These are phyloP conservation scores for Penicillium psychrofluorescens DNA, from an alignment of 495 filamentous ascomycete species.

Conservation along the genomic window DNA sequence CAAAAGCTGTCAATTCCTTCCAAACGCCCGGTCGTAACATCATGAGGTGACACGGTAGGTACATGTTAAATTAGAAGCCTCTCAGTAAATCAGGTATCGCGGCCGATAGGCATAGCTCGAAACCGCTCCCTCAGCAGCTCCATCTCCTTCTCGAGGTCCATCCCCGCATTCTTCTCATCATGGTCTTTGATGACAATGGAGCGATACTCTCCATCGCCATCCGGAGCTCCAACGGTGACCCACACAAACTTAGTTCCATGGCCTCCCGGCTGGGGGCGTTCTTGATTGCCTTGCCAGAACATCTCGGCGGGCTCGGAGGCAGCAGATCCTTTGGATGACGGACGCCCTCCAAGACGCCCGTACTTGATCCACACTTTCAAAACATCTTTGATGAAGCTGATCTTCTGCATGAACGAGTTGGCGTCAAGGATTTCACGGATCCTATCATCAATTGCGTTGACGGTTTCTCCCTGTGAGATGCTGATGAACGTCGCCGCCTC, in stretches of 20 bases:
- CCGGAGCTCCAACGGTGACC: conserved; percentile 73
- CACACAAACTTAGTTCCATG: conserved; percentile 68
- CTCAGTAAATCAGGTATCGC: background rate
- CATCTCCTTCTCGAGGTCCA: conserved; percentile 23
- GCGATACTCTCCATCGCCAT: conserved; percentile 56
- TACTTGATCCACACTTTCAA: conserved; percentile 66
- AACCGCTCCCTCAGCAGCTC: conserved; percentile 29
- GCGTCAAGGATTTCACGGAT: conserved; percentile 59
- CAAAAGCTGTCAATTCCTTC: no score
- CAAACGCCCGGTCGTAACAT: conserved; percentile 16
- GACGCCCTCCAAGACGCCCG: conserved; percentile 56
- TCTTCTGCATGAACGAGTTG: conserved; percentile 74
- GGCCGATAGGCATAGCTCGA: conserved; percentile 22
- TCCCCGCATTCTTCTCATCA: conserved; percentile 9
- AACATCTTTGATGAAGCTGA: conserved; percentile 64
- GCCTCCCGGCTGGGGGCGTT: conserved; percentile 39
- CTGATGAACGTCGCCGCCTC: conserved; percentile 53
- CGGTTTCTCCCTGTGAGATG: conserved; percentile 47
- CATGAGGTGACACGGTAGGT: conserved; percentile 7
- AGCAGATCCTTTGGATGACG: conserved; percentile 2
- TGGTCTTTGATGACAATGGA: conserved; percentile 31
- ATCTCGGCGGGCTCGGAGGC: conserved; percentile 42
- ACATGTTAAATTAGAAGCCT: no score
- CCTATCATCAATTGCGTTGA: conserved; percentile 45
- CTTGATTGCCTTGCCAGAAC: conserved; percentile 61